These are phyloP conservation scores for Sporobolomyces pararoseus DNA, from an alignment of 768 basidiomycete genomes.

Conservation along the genomic window DNA sequence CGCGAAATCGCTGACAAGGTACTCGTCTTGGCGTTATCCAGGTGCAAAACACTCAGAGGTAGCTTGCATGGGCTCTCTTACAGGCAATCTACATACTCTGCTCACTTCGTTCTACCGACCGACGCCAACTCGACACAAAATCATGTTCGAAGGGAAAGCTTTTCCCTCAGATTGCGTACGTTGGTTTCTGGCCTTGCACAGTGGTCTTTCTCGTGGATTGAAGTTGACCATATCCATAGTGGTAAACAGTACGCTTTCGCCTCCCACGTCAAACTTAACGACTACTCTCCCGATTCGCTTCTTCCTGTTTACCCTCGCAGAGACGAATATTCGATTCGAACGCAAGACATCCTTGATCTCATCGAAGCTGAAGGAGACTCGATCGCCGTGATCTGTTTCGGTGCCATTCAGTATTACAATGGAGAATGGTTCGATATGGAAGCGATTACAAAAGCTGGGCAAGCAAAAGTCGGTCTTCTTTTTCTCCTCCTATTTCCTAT, in stretches of 20 bases:
- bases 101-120: slow-evolving; percentile 78
- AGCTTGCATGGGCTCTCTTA: slow-evolving; percentile 90
- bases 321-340: slow-evolving; percentile 79
- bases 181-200: not conserved
- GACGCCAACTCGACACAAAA: slow-evolving; percentile 76
- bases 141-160: slow-evolving; percentile 86
- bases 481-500: not conserved
- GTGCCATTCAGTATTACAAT: slow-evolving; percentile 94
- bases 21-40: slow-evolving; percentile 48
- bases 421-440: slow-evolving; percentile 91
- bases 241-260: slow-evolving; percentile 81
- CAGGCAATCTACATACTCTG: slow-evolving; percentile 74
- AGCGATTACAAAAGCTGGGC: slow-evolving; percentile 74
- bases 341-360: slow-evolving; percentile 75
- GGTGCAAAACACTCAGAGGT: slow-evolving; percentile 86
- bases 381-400: slow-evolving; percentile 87
- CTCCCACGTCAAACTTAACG: slow-evolving; percentile 81
- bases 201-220: slow-evolving; percentile 41
- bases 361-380: slow-evolving; percentile 68
- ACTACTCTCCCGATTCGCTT: slow-evolving; percentile 69
- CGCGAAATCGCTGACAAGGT: not conserved
- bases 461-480: slow-evolving; percentile 62
- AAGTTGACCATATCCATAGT: not conserved
- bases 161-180: slow-evolving; percentile 93
- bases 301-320: slow-evolving; percentile 72